Base-by-base conservation (phyloP, 108 stramenopile genomes). In the Skeletonema costatum region DNA sequence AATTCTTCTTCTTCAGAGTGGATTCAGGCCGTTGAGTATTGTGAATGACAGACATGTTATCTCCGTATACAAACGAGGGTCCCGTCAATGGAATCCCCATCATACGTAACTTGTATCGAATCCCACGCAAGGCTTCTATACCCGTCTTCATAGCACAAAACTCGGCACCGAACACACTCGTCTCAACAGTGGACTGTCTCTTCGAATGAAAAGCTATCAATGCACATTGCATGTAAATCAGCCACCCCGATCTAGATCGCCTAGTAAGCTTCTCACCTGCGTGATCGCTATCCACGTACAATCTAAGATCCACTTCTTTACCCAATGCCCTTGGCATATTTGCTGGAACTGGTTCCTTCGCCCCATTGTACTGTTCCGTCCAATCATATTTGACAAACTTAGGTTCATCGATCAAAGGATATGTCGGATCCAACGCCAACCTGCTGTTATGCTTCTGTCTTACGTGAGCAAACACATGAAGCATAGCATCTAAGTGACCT, bases 151-250 rank as follows among this genome's bases (percentile, higher is more conserved):
- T 68, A 19, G 82, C 81, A 6, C 76, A 59, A 19, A 85, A 70
- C 66, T 92, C 87, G 11, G 71, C 61, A 0, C 84, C 81, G 67
- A 75, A 87, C 11, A 74, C 80, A 25, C 65, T 66, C 16, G 87
- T 70, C 50, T 87, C 87, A 25, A 77, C 48, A 2, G 81, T 80
- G 38, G 76, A 83, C 35, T 87, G 87, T 44, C 53, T 71, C 70
- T 87, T 87, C 0, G 59, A 64, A 16, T 32, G 83, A 60, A 51
- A 70, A 2, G 51, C 46, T 6, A 87, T 78, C 3, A 71, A 78
- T 30, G 87, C 53, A 44, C n/a, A n/a, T n/a, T n/a, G n/a, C n/a
- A n/a, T n/a, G n/a, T n/a, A n/a, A n/a, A n/a, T n/a, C n/a, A n/a
- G n/a, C n/a, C n/a, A n/a, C n/a, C n/a, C n/a, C n/a, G n/a, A n/a